Base-by-base conservation (phyloP, 352 stramenopile genomes). In the Aphanomyces stellatus region DNA sequence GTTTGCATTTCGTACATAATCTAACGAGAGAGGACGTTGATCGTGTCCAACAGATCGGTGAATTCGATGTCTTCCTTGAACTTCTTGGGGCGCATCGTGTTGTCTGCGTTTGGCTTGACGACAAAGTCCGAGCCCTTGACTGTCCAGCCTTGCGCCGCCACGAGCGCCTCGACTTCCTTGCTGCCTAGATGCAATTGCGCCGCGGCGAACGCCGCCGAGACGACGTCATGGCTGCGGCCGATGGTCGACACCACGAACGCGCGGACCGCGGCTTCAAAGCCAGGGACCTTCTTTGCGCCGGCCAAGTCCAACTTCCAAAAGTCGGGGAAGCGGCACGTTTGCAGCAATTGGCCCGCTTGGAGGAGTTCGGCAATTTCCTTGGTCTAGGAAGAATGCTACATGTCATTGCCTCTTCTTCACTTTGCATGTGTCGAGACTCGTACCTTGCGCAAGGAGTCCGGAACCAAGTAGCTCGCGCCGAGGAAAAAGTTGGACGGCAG, bases 41-140 rank as follows among this genome's bases (percentile, higher is more conserved):
- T 89, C 75, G 88, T 82, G 79, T 95, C 90, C 61, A 93, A 72
- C 51, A 95, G 74, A 72, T 95, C 86, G 46, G 91, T 80, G 69
- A 90, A 87, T 72, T 87, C 77, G 63, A 95, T 88, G 73, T 85
- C 88, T 73, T 95, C 86, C 74, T 91, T 84, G 48, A 95, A 74
- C 74, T 92, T 92, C 73, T 88, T 91, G 43, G 82, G 84, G 74
- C 86, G 86, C 77, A 93, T 86, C 72, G 91, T 81, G 79, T 95
- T 95, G 69, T 88, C 76, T 48, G 85, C 78, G 73, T 91, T 95
- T 46, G 74, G 64, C 57, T 71, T 78, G 62, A 95, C 75, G 41
- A 82, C 75, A 31, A 87, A 74, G 19, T 87, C 7, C 35, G 80
- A 75, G 56, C 69, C 78, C 46, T 80, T 73, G 53, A 88, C 25